Evolutionary conservation across 768 basidiomycete species (phyloP).

Genomic region (Lentinula sp.): DNA sequence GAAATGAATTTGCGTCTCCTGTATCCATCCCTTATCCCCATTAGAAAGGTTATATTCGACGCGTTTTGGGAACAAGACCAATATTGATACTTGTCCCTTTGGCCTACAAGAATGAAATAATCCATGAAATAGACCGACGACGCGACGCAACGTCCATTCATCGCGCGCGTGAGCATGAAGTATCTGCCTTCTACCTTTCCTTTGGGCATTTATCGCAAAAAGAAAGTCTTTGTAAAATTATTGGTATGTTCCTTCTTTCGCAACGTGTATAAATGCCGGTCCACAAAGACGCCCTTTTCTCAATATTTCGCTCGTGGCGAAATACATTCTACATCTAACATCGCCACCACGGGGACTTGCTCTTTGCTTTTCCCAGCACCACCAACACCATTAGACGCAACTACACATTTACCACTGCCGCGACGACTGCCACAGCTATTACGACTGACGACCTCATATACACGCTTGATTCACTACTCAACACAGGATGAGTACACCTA

Average conservation of each 20-base stretch:
- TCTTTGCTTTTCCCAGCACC: background rate
- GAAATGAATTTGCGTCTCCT: background rate
- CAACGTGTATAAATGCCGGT: slow-evolving; percentile 1
- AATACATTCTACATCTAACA: background rate
- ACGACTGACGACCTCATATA: background rate
- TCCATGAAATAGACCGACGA: background rate
- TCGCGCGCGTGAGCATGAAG: background rate
- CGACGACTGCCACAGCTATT: background rate
- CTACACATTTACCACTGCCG: background rate
- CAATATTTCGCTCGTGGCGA: slow-evolving; percentile 1
- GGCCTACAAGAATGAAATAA: background rate
- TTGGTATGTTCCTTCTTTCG: slow-evolving; percentile 4
- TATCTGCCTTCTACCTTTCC: background rate
- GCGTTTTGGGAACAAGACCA: background rate
- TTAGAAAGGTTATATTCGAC: background rate
- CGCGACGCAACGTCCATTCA: background rate
- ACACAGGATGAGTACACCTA: background rate
- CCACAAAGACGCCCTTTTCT: slow-evolving; percentile 4
- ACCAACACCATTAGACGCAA: background rate
- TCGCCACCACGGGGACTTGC: background rate
- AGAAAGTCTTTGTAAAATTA: slow-evolving; percentile 5
- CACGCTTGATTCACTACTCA: background rate
- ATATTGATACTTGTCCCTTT: background rate
- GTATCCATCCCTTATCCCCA: background rate
- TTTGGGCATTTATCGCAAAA: background rate